Percentiles rank a stretch among this genome's conserved stretches.
Conservation (phyloP, 2,329 filamentous ascomycete genomes). For the Penicillium sp. region DNA sequence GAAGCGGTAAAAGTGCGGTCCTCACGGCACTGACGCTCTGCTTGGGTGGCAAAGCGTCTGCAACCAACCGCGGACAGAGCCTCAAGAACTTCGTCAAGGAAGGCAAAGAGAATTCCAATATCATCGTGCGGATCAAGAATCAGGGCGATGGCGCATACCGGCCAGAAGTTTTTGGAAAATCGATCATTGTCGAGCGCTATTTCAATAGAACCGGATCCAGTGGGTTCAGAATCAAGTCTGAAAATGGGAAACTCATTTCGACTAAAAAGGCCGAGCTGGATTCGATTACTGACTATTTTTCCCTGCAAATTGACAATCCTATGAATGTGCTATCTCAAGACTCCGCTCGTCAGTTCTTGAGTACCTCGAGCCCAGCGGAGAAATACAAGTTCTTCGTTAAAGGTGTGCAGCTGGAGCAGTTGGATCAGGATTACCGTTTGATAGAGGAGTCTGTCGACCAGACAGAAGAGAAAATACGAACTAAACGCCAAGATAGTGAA, state of each 20-base stretch:
- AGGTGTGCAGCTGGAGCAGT: constrained; percentile 87
- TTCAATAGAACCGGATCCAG: constrained; percentile 75
- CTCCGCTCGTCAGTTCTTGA: constrained; percentile 89
- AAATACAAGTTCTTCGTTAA: constrained; percentile 98
- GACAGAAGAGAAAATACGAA: constrained; percentile 63
- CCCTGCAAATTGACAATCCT: constrained; percentile 92
- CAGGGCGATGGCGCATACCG: constrained; percentile 81
- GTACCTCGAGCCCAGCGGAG: constrained; percentile 73
- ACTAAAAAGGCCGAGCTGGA: constrained; percentile 85
- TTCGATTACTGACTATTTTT: constrained; percentile 90
- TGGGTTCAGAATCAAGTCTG: constrained; percentile 83
- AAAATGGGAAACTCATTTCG: constrained; percentile 69
- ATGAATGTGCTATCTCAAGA: constrained; percentile 96
- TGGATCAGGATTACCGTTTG: constrained; percentile 87
- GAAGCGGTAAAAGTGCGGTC: constrained; percentile 95
- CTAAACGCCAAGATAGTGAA: constrained; percentile 63
- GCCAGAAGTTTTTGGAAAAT: constrained; percentile 76
- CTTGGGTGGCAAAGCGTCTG: constrained; percentile 88
- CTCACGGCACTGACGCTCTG: constrained; percentile 91
- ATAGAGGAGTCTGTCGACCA: constrained; percentile 77
- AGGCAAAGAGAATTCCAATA: constrained; percentile 68
- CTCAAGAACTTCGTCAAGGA: constrained; percentile 90
- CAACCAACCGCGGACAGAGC: constrained; percentile 87
- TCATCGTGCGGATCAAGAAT: constrained; percentile 89
- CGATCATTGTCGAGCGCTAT: constrained; percentile 86